Evolutionary conservation across 176 grass and related monocot species (phyloP).

Genomic region (Bothriochloa decipiens): DNA sequence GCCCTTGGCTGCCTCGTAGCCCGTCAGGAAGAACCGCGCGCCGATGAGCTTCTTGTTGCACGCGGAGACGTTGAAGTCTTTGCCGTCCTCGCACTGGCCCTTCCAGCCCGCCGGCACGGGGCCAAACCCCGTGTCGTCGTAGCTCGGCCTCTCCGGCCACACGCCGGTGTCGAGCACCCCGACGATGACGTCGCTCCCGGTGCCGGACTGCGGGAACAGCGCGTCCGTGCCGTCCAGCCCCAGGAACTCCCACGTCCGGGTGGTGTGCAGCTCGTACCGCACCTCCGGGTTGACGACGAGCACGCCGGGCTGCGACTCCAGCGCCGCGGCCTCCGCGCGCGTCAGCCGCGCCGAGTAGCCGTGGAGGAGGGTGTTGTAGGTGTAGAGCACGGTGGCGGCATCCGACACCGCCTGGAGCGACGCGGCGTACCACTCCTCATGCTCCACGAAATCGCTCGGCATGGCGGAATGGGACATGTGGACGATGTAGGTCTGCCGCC

Average conservation of each 20-base stretch:
- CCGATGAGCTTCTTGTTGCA: slow-evolving; percentile 93
- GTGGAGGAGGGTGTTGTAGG: slow-evolving; percentile 77
- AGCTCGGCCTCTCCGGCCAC: slow-evolving; percentile 88
- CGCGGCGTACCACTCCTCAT: slow-evolving; percentile 68
- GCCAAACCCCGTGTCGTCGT: slow-evolving; percentile 68
- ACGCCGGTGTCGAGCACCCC: slow-evolving; percentile 93
- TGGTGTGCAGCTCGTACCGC: slow-evolving; percentile 91
- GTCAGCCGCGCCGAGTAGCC: slow-evolving; percentile 86
- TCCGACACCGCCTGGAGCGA: slow-evolving; percentile 85
- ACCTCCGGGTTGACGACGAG: slow-evolving; percentile 77
- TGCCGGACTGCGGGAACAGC: slow-evolving; percentile 52
- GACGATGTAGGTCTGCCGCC: slow-evolving; percentile 82
- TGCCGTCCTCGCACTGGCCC: slow-evolving; percentile 78
- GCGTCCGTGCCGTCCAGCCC: slow-evolving; percentile 58
- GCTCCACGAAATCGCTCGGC: slow-evolving; percentile 64
- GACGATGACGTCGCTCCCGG: slow-evolving; percentile 64
- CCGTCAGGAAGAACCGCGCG: slow-evolving; percentile 67
- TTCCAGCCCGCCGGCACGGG: slow-evolving; percentile 77
- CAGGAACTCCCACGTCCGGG: slow-evolving; percentile 80
- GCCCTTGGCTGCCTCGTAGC: slow-evolving; percentile 88
- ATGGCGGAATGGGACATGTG: slow-evolving; percentile 74
- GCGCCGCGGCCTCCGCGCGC: slow-evolving; percentile 57
- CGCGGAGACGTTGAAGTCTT: slow-evolving; percentile 69
- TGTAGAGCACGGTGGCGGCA: slow-evolving; percentile 68
- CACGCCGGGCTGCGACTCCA: slow-evolving; percentile 66